Percentiles rank a stretch among this genome's conserved stretches.
phyloP scores from a whole-genome alignment of 768 basidiomycete genomes.

The Punctularia strigosozonata region DNA sequence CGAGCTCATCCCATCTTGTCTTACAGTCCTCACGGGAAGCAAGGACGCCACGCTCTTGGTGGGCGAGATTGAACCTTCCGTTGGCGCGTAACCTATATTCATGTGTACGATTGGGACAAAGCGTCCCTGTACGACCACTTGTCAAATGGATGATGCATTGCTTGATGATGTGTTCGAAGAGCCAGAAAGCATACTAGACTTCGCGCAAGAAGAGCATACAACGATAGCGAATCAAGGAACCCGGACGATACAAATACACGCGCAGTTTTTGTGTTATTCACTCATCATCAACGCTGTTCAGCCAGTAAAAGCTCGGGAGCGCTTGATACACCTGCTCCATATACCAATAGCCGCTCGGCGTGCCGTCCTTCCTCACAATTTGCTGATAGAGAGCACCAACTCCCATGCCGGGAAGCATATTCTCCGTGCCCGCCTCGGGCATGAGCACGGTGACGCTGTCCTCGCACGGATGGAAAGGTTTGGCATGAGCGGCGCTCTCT shows the following conservation, averaged over 20 bases:
- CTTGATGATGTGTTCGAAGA: no score
- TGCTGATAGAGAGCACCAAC: constrained; percentile 62
- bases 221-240: no score
- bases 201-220: no score
- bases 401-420: constrained; percentile 42
- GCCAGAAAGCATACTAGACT: no score
- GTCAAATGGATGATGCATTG: no score
- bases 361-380: constrained; percentile 22
- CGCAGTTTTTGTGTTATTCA: no score
- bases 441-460: constrained; percentile 54
- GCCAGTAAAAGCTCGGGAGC: constrained; percentile 44
- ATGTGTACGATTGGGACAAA: no score
- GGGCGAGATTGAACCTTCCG: constrained; percentile 75
- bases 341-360: constrained; percentile 39
- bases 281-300: no score
- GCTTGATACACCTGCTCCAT: constrained; percentile 41
- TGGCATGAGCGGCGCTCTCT: constrained; percentile 5
- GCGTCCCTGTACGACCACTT: no score
- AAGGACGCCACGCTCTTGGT: constrained; percentile 89
- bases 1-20: constrained; percentile 3
- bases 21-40: constrained; percentile 76
- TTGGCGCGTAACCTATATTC: constrained; percentile 25
- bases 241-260: no score
- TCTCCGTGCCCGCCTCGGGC: constrained; percentile 28
- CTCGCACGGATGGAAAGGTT: constrained; percentile 36